phyloP scores from a whole-genome alignment of 441 rosid species.

The Viola pubescens region DNA sequence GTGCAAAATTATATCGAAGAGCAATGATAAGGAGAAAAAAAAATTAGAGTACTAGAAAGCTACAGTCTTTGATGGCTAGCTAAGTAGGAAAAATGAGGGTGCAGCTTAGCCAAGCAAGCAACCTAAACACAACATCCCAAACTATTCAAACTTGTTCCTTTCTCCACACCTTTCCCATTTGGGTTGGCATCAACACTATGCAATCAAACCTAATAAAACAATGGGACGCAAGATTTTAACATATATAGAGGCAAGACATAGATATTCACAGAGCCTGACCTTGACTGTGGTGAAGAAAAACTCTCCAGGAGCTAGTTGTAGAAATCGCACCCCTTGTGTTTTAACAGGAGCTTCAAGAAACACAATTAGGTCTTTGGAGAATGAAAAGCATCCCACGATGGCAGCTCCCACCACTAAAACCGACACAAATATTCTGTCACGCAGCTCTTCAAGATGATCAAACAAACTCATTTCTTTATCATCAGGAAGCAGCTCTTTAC shows the following conservation, averaged over 20 bases:
- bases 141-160: neutral
- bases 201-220: neutral
- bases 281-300: slow-evolving; percentile 95
- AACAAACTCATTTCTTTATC: slow-evolving; percentile 93
- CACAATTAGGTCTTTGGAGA: slow-evolving; percentile 75
- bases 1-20: no score
- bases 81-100: neutral
- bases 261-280: slow-evolving; percentile 32
- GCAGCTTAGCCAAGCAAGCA: slow-evolving; percentile 3
- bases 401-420: slow-evolving; percentile 92
- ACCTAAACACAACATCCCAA: neutral
- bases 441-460: slow-evolving; percentile 92
- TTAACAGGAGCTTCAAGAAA: slow-evolving; percentile 97
- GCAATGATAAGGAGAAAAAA: no score
- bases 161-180: neutral
- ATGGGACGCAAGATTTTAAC: slow-evolving; percentile 3
- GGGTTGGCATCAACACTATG: neutral
- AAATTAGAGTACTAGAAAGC: no score
- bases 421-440: slow-evolving; percentile 75
- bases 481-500: slow-evolving; percentile 86
- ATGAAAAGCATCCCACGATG: slow-evolving; percentile 82
- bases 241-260: neutral
- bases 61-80: no score
- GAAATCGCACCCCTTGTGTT: slow-evolving; percentile 77
- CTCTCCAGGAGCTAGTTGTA: slow-evolving; percentile 94